Evolutionary conservation across 2,329 filamentous ascomycete genomes (phyloP).

Genomic region (Camptophora hylomeconis): DNA sequence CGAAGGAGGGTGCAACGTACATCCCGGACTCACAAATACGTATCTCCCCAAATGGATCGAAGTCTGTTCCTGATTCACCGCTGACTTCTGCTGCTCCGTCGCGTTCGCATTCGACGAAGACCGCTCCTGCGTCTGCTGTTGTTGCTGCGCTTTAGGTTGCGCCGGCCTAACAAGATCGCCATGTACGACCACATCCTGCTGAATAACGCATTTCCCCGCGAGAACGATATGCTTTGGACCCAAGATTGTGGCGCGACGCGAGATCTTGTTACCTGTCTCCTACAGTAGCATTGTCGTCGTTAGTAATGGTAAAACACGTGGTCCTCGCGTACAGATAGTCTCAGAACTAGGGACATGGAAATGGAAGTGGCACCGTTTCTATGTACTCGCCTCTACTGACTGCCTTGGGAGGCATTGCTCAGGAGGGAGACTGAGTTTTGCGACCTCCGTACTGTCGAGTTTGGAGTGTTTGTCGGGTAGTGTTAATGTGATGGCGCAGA

Average conservation of each 20-base stretch:
- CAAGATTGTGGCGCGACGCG: slow-evolving; percentile 77
- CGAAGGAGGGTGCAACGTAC: slow-evolving; percentile 69
- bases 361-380: too few species aligned
- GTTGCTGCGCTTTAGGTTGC: slow-evolving; percentile 26
- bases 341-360: too few species aligned
- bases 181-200: slow-evolving; percentile 85
- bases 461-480: too few species aligned
- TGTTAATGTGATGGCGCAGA: too few species aligned
- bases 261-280: slow-evolving; percentile 98
- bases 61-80: slow-evolving; percentile 16
- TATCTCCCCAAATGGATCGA: slow-evolving; percentile 82
- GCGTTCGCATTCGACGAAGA: slow-evolving; percentile 10
- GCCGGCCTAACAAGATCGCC: slow-evolving; percentile 64
- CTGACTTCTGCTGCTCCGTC: not conserved
- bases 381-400: too few species aligned
- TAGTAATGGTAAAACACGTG: too few species aligned
- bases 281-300: too few species aligned
- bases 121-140: slow-evolving; percentile 19
- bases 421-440: too few species aligned
- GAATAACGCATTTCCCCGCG: slow-evolving; percentile 88
- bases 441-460: too few species aligned
- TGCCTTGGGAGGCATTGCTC: too few species aligned
- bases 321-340: too few species aligned
- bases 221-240: slow-evolving; percentile 97
- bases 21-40: slow-evolving; percentile 71